A percentile compares a stretch with the other conserved stretches of the same genome.
phyloP scores from a whole-genome alignment of 148 eudicot genomes.

The Amaranthus hypochondriacus region DNA sequence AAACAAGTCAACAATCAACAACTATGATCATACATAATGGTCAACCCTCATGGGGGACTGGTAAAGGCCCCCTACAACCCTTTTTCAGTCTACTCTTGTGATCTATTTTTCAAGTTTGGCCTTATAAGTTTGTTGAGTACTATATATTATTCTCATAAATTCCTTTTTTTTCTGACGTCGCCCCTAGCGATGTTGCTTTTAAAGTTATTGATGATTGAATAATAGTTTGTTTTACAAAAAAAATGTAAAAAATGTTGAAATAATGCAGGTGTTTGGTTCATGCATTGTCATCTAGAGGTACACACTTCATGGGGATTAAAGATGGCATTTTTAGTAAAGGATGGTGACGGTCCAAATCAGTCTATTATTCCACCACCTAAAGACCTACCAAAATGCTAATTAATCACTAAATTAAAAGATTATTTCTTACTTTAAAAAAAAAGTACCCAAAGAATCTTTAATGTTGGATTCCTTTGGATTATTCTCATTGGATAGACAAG shows the following conservation, averaged over 20 bases:
- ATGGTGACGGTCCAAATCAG: slow-evolving; percentile 56
- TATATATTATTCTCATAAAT: too few relatives aligned
- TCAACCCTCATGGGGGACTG: too few relatives aligned
- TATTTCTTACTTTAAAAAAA: not conserved
- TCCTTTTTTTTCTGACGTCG: not conserved
- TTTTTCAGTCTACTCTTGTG: too few relatives aligned
- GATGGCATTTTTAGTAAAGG: slow-evolving; percentile 68
- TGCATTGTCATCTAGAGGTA: slow-evolving; percentile 78
- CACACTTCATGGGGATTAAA: slow-evolving; percentile 81
- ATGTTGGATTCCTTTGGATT: not conserved
- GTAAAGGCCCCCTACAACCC: too few relatives aligned
- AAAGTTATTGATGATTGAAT: too few relatives aligned
- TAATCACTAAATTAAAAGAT: not conserved
- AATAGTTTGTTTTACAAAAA: too few relatives aligned
- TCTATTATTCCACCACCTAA: slow-evolving; percentile 60
- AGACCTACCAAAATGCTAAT: slow-evolving; percentile 60
- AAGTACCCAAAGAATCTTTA: not conserved
- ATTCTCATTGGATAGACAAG: slow-evolving; percentile 11
- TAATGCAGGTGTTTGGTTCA: slow-evolving; percentile 61
- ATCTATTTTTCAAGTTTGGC: too few relatives aligned
- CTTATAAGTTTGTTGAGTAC: too few relatives aligned
- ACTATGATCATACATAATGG: too few relatives aligned
- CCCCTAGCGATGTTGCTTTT: not conserved
- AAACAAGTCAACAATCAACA: too few relatives aligned
- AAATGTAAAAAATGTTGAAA: too few relatives aligned